A percentile compares a stretch with the other conserved stretches of the same genome.
These are phyloP conservation scores for Citrus reticulata DNA, from an alignment of 345 rosid genomes.

Conservation along the genomic window DNA sequence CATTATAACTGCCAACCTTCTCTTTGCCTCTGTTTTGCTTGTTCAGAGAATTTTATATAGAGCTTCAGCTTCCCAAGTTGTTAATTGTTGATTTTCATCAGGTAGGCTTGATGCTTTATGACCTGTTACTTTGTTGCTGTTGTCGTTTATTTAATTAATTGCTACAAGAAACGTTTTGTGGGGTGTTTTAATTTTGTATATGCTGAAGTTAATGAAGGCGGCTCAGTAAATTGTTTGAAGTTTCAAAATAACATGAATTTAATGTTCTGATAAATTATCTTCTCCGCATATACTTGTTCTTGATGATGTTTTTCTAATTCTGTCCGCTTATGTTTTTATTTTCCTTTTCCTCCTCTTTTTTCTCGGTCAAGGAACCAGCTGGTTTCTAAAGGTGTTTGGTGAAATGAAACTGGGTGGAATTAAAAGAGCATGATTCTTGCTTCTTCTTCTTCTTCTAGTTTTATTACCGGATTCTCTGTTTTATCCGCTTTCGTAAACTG, in stretches of 20 bases:
- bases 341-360: too few relatives aligned
- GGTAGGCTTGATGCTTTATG: not conserved
- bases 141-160: not conserved
- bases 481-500: not conserved
- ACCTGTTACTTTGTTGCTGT: not conserved
- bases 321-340: too few relatives aligned
- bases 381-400: not conserved
- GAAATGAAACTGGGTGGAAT: not conserved
- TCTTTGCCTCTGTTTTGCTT: not conserved
- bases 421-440: not conserved
- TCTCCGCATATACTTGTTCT: not conserved
- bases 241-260: not conserved
- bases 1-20: not conserved
- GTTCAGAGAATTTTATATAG: not conserved
- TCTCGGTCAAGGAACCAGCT: not conserved
- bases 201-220: not conserved
- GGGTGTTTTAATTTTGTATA: not conserved
- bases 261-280: not conserved
- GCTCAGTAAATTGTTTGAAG: not conserved
- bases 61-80: too few relatives aligned
- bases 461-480: not conserved
- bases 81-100: not conserved
- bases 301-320: too few relatives aligned
- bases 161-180: not conserved
- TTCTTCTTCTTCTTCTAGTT: not conserved